These are phyloP conservation scores for Phlebopus sp. DNA, from an alignment of 1,284 basidiomycete species.

Conservation along the genomic window DNA sequence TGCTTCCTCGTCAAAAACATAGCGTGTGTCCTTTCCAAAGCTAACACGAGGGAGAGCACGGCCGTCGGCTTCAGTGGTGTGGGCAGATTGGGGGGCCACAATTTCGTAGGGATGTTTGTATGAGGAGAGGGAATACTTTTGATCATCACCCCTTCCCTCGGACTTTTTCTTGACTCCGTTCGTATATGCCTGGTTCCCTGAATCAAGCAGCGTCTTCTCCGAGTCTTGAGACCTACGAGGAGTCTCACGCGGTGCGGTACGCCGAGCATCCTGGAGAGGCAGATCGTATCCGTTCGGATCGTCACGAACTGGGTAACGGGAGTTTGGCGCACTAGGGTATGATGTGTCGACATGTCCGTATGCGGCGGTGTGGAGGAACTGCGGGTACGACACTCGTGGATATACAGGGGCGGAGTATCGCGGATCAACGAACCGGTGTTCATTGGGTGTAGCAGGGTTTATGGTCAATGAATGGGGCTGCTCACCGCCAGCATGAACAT, in stretches of 20 bases:
- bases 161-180: conserved; percentile 14
- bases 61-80: conserved; percentile 23
- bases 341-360: conserved; percentile 3
- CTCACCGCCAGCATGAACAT: not conserved
- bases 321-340: conserved; percentile 10
- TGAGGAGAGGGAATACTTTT: conserved; percentile 49
- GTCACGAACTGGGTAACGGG: conserved; percentile 13
- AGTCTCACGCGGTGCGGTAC: conserved; percentile 10
- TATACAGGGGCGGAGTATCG: conserved; percentile 1
- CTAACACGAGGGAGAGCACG: conserved; percentile 18
- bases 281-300: conserved; percentile 3
- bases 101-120: conserved; percentile 62
- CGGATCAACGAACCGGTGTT: conserved; percentile 2
- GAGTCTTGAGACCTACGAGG: conserved; percentile 19
- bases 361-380: not conserved
- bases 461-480: not conserved
- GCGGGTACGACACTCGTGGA: conserved; percentile 9
- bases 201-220: conserved; percentile 32
- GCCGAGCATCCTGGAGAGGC: conserved; percentile 8
- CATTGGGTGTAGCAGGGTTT: not conserved
- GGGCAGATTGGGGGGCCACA: conserved; percentile 43
- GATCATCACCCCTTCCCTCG: conserved; percentile 18
- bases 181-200: conserved; percentile 21
- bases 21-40: conserved; percentile 17
- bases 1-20: conserved; percentile 27